Conservation (phyloP, 2,329 filamentous ascomycete genomes). For the Mycogone perniciosa region DNA sequence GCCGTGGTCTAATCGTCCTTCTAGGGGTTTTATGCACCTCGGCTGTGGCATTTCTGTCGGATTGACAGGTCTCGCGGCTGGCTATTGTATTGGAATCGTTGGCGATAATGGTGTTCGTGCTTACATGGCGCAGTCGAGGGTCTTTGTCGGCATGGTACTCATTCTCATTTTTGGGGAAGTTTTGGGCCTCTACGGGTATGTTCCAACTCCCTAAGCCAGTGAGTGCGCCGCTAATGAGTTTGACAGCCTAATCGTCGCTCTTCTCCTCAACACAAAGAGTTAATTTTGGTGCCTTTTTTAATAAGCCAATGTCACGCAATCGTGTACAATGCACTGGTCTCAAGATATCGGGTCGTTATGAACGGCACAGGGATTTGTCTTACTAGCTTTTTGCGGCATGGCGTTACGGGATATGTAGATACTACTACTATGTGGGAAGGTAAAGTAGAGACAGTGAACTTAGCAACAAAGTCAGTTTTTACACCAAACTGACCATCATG, state of each 20-base stretch:
- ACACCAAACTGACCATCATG: too few species aligned
- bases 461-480: not conserved
- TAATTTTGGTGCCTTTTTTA: constrained; percentile 41
- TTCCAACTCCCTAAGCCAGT: constrained; percentile 8
- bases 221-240: not conserved
- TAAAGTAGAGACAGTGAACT: not conserved
- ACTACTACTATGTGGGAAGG: constrained; percentile 11
- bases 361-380: constrained; percentile 22
- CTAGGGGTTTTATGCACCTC: constrained; percentile 85
- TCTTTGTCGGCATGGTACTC: constrained; percentile 98
- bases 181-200: constrained; percentile 89
- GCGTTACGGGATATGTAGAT: constrained; percentile 33
- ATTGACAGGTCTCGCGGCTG: constrained; percentile 84
- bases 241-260: constrained; percentile 76
- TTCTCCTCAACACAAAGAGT: constrained; percentile 87
- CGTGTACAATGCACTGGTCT: not conserved
- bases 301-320: not conserved
- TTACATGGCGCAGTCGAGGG: constrained; percentile 92
- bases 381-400: constrained; percentile 32
- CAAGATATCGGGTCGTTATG: constrained; percentile 8
- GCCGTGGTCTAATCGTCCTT: constrained; percentile 15
- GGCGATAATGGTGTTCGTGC: constrained; percentile 90
- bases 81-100: constrained; percentile 93
- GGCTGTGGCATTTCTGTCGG: constrained; percentile 87
- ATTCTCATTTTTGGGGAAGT: constrained; percentile 99